These are phyloP conservation scores for Sporobolomyces phaffii DNA, from an alignment of 768 basidiomycete genomes.

Conservation along the genomic window DNA sequence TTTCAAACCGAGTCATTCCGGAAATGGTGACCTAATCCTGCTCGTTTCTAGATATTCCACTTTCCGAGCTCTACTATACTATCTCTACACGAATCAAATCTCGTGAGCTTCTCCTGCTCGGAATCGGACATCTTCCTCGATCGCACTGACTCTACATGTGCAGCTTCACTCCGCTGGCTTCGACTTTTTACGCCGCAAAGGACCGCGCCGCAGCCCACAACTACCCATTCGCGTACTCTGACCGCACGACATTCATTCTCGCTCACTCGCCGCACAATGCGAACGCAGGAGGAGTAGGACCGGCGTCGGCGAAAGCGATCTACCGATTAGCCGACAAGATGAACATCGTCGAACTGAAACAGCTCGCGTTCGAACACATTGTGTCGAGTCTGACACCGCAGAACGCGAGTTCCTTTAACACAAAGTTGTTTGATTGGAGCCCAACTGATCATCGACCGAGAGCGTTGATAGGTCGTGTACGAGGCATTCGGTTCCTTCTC, in stretches of 20 bases:
- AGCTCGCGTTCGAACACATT: conserved; percentile 49
- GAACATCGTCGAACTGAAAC: conserved; percentile 46
- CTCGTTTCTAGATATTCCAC: conserved; percentile 46
- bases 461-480: conserved; percentile 43
- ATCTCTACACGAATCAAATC: conserved; percentile 49
- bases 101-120: conserved; percentile 6
- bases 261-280: conserved; percentile 20
- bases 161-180: conserved; percentile 49
- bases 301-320: conserved; percentile 47
- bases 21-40: neutral
- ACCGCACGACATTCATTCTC: conserved; percentile 20
- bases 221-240: conserved; percentile 20
- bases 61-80: conserved; percentile 49
- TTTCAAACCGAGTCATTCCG: neutral
- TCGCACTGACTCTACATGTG: conserved; percentile 19
- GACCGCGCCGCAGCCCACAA: neutral
- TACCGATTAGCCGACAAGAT: conserved; percentile 45
- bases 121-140: too few species aligned
- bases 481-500: conserved; percentile 50
- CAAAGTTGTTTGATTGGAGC: neutral
- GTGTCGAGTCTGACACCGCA: conserved; percentile 45
- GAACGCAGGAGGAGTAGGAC: conserved; percentile 17
- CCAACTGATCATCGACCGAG: neutral
- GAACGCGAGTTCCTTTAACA: conserved; percentile 36
- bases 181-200: conserved; percentile 41